Percentiles rank a stretch among this genome's conserved stretches.
Conservation (phyloP, 2,329 filamentous ascomycete species). For the Paracamarosporium sp. region DNA sequence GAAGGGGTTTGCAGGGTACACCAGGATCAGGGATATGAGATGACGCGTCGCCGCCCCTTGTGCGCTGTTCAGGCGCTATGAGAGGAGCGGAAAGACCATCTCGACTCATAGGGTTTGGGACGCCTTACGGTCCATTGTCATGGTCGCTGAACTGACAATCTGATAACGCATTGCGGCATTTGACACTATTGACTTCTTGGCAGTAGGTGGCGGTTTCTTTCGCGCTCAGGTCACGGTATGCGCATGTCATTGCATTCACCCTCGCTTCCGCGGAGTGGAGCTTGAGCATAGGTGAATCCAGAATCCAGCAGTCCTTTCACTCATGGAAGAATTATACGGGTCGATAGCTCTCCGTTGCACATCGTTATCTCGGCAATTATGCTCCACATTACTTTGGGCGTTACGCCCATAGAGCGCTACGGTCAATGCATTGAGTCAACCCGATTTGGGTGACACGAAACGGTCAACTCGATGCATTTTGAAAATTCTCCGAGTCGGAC, state of each 20-base stretch:
- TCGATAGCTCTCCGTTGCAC: constrained; percentile 5
- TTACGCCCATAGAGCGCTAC: not conserved
- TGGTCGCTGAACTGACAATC: not conserved
- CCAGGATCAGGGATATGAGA: not conserved
- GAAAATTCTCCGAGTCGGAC: not conserved
- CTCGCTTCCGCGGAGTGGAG: not conserved
- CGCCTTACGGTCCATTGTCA: not conserved
- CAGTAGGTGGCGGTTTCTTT: not conserved
- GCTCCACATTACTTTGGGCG: not conserved
- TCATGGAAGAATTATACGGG: constrained; percentile 6
- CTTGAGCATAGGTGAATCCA: not conserved
- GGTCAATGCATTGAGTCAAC: not conserved
- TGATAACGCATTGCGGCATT: not conserved
- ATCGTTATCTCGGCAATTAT: not conserved
- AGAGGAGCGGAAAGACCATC: not conserved
- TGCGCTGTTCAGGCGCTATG: no score
- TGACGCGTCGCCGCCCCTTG: not conserved
- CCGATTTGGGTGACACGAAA: not conserved
- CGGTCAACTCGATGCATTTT: not conserved
- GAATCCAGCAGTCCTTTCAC: not conserved
- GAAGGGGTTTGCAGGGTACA: not conserved
- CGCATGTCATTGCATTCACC: not conserved
- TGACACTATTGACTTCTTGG: not conserved
- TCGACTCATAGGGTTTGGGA: not conserved
- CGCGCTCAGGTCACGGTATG: not conserved